These are phyloP conservation scores for Cerrena zonata DNA, from an alignment of 1,284 basidiomycete species.

Conservation along the genomic window DNA sequence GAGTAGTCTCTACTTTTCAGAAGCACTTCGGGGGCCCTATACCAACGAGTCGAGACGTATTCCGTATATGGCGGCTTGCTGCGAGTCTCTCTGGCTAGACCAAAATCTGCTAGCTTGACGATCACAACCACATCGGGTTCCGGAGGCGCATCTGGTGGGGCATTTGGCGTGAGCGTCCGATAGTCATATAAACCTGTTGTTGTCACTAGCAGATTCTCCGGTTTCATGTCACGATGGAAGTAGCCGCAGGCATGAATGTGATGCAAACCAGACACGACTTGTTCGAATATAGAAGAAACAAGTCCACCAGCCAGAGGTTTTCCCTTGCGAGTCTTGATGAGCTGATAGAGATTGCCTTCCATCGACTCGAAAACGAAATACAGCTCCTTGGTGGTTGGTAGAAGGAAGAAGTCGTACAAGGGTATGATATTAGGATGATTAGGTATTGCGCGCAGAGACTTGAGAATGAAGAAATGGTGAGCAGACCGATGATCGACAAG, in stretches of 20 bases:
- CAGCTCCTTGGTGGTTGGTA: constrained; percentile 88
- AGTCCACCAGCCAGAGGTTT: constrained; percentile 91
- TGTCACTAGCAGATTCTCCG: constrained; percentile 99
- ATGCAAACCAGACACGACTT: constrained; percentile 84
- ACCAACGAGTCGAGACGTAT: constrained; percentile 98
- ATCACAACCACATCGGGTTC: constrained; percentile 96
- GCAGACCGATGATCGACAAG: constrained; percentile 12
- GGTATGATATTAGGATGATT: constrained; percentile 97
- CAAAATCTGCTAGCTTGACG: constrained; percentile 98
- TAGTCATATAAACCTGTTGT: constrained; percentile 96
- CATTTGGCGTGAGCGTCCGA: constrained; percentile 64
- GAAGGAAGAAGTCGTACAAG: constrained; percentile 96
- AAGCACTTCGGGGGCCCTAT: constrained; percentile 95
- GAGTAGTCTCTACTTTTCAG: constrained; percentile 89
- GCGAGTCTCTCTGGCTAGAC: constrained; percentile 85
- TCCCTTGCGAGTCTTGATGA: constrained; percentile 95
- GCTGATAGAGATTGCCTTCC: constrained; percentile 99
- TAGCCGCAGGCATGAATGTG: constrained; percentile 92
- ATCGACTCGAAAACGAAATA: constrained; percentile 99
- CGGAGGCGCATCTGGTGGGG: constrained; percentile 51
- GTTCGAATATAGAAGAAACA: constrained; percentile 89
- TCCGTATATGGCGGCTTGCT: constrained; percentile 94
- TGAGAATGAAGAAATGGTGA: constrained; percentile 17
- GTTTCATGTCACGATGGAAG: constrained; percentile 99
- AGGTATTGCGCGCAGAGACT: constrained; percentile 92